These are phyloP conservation scores for Marasmius oreades DNA, from an alignment of 1,284 basidiomycete species.

Conservation along the genomic window DNA sequence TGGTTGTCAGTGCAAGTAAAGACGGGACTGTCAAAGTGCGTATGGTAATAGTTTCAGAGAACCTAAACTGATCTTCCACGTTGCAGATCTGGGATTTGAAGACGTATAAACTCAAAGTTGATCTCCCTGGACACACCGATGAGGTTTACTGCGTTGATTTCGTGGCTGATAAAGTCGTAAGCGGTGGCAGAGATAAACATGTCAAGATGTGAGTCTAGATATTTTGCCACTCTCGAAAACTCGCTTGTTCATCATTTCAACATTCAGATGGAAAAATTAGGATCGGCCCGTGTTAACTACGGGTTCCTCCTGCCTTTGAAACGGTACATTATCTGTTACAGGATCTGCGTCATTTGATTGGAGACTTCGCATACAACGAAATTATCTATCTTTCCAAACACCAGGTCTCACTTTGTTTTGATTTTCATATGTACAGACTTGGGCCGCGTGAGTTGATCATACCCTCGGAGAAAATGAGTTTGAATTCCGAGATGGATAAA, in stretches of 20 bases:
- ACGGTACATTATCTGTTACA: no score
- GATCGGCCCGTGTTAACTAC: not conserved
- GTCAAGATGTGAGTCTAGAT: conserved; percentile 69
- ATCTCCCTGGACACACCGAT: conserved; percentile 94
- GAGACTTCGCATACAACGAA: no score
- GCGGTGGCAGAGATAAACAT: conserved; percentile 78
- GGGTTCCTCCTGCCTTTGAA: no score
- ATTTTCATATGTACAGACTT: conserved; percentile 53
- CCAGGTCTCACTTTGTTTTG: conserved; percentile 24
- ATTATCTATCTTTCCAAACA: no score
- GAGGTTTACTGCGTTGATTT: conserved; percentile 99
- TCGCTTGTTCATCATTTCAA: no score
- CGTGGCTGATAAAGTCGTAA: conserved; percentile 96
- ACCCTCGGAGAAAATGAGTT: conserved; percentile 31
- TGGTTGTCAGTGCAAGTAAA: conserved; percentile 93
- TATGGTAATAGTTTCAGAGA: no score
- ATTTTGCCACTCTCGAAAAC: not conserved
- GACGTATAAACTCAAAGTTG: conserved; percentile 90
- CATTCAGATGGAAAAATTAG: conserved; percentile 33
- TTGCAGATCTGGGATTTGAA: conserved; percentile 89
- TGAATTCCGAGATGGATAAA: not conserved
- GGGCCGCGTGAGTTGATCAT: conserved; percentile 55
- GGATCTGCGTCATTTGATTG: no score
- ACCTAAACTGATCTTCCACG: not conserved
- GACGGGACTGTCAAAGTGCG: conserved; percentile 92